Percentiles rank a stretch among this genome's conserved stretches.
Evolutionary conservation across 257 asterid species (phyloP).

Genomic region (Parsonsia alboflavescens): DNA sequence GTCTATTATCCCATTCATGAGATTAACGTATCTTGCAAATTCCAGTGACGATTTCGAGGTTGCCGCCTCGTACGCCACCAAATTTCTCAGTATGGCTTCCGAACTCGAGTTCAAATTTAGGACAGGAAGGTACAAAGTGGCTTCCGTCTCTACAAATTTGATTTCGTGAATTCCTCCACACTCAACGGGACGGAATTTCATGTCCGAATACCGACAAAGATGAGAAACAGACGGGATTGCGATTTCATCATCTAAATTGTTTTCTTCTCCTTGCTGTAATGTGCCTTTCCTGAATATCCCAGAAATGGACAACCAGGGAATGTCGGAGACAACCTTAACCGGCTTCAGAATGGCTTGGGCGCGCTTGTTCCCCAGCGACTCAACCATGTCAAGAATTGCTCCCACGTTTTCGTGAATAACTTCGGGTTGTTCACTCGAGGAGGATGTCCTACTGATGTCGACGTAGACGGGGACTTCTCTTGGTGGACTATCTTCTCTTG

Average conservation of each 20-base stretch:
- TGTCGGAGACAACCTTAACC: constrained; percentile 12
- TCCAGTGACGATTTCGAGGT: constrained; percentile 26
- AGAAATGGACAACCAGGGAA: constrained; percentile 30
- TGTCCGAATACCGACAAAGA: constrained; percentile 15
- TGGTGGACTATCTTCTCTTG: not conserved
- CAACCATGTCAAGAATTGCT: constrained; percentile 17
- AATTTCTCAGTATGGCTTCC: constrained; percentile 41
- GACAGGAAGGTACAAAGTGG: constrained; percentile 36
- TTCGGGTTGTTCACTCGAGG: constrained; percentile 8
- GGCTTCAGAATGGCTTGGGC: constrained; percentile 14
- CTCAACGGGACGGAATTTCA: constrained; percentile 18
- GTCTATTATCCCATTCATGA: constrained; percentile 50
- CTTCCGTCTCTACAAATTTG: constrained; percentile 19
- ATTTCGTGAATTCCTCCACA: constrained; percentile 25
- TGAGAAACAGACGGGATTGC: constrained; percentile 25
- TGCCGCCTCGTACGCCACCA: constrained; percentile 52
- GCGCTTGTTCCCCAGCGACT: constrained; percentile 13
- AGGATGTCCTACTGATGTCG: not conserved
- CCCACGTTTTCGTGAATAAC: constrained; percentile 15
- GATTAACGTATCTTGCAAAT: constrained; percentile 42
- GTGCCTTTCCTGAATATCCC: constrained; percentile 19
- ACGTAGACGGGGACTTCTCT: not conserved
- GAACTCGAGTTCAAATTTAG: constrained; percentile 32
- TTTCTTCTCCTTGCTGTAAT: constrained; percentile 1
- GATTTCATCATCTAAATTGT: constrained; percentile 16